These are phyloP conservation scores for Phytophthora agathidicida DNA, from an alignment of 352 stramenopile species.

Conservation along the genomic window DNA sequence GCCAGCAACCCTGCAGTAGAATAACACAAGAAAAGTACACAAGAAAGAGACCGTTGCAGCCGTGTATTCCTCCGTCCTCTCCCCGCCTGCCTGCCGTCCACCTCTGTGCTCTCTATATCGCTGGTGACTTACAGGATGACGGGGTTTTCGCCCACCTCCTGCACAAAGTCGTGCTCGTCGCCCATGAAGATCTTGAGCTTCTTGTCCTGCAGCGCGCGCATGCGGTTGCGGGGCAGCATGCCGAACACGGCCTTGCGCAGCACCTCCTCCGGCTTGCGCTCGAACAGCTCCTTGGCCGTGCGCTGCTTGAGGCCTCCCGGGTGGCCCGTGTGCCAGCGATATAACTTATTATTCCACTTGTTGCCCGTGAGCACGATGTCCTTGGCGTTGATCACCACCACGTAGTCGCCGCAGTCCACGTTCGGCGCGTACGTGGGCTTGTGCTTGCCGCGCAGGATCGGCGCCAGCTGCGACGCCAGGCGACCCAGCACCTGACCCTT, in stretches of 20 bases:
- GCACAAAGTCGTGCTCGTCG: constrained; percentile 91
- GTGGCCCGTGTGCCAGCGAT: constrained; percentile 98
- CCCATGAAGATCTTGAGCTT: constrained; percentile 98
- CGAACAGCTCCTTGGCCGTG: constrained; percentile 94
- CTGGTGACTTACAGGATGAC: constrained; percentile 65
- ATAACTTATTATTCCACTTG: constrained; percentile 98
- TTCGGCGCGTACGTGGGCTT: constrained; percentile 98
- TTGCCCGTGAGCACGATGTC: constrained; percentile 96
- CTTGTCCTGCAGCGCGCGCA: constrained; percentile 94
- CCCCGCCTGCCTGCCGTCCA: not conserved
- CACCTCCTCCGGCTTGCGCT: constrained; percentile 95
- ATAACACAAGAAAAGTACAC: constrained; percentile 7
- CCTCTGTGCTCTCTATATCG: constrained; percentile 28
- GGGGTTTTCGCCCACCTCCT: constrained; percentile 88
- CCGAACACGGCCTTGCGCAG: constrained; percentile 96
- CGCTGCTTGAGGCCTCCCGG: constrained; percentile 96
- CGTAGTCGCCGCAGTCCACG: constrained; percentile 97
- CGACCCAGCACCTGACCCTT: constrained; percentile 96
- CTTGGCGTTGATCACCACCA: constrained; percentile 97
- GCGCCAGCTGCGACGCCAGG: constrained; percentile 95
- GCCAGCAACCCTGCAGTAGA: not conserved
- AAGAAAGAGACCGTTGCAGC: constrained; percentile 10
- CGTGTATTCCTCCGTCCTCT: constrained; percentile 27
- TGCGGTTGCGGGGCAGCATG: constrained; percentile 98
- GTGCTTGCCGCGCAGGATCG: constrained; percentile 98